These are phyloP conservation scores for Centaurea solstitialis DNA, from an alignment of 129 eudicot genomes.

Conservation along the genomic window DNA sequence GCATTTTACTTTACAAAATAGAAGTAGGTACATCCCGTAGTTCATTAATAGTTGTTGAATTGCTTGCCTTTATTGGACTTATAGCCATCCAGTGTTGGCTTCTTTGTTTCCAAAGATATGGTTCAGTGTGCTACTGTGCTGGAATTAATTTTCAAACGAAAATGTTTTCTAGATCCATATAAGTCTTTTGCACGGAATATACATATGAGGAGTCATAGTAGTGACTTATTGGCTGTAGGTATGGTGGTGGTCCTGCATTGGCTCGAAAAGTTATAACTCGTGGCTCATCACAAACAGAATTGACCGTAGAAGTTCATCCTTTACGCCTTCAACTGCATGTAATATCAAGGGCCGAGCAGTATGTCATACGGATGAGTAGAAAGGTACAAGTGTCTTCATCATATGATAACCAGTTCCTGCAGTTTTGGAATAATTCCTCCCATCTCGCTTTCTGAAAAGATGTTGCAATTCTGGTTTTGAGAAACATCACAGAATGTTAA, in stretches of 20 bases:
- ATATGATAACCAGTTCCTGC: background rate
- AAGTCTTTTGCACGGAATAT: constrained; percentile 1
- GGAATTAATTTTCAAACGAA: background rate
- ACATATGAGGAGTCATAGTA: constrained; percentile 4
- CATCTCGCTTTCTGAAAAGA: constrained; percentile 5
- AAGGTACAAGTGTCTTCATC: constrained; percentile 46
- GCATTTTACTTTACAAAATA: background rate
- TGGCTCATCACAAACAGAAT: constrained; percentile 80
- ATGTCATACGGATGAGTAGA: constrained; percentile 75
- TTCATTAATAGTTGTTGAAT: background rate
- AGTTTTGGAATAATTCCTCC: background rate
- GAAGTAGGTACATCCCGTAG: background rate
- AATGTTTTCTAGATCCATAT: background rate
- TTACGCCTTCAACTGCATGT: constrained; percentile 79
- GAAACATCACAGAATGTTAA: background rate
- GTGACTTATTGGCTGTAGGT: constrained; percentile 54
- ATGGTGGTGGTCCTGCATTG: constrained; percentile 95
- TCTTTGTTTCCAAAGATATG: background rate
- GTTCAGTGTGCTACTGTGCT: constrained; percentile 6
- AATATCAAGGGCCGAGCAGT: constrained; percentile 59
- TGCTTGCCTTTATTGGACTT: background rate
- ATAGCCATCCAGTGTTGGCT: background rate
- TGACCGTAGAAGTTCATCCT: constrained; percentile 92
- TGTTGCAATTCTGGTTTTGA: background rate
- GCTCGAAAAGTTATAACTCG: constrained; percentile 74